Evolutionary conservation across 306 rosid genomes (phyloP).

Genomic region (Potentilla sterilis): DNA sequence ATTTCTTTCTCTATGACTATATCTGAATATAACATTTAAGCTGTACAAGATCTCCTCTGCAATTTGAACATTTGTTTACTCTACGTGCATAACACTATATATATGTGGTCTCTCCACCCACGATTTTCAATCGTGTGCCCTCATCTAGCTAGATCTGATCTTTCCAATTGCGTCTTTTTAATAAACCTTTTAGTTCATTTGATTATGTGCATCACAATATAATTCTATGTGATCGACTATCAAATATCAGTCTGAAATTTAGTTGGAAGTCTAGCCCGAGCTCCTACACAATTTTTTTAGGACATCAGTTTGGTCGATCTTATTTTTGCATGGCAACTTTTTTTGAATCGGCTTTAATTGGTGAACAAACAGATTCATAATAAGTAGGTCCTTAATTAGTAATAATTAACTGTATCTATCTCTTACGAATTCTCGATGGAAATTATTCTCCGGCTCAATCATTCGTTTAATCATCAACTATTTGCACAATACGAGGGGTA

Average conservation of each 20-base stretch:
- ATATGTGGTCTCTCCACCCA: background rate
- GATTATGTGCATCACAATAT: background rate
- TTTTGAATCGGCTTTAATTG: background rate
- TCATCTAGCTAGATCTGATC: background rate
- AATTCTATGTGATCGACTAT: background rate
- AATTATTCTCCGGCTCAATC: too few species aligned
- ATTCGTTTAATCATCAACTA: too few species aligned
- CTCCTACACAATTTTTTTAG: background rate
- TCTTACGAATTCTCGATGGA: background rate
- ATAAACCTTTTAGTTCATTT: background rate
- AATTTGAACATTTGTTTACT: background rate
- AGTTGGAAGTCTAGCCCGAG: background rate
- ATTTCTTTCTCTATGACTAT: too few species aligned
- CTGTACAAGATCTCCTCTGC: background rate
- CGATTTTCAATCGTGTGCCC: background rate
- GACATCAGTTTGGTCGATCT: background rate
- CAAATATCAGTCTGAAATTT: too few species aligned
- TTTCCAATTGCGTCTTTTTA: background rate
- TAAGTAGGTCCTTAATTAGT: background rate
- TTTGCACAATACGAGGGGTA: too few species aligned
- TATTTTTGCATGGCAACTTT: background rate
- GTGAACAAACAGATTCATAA: background rate
- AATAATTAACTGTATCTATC: background rate
- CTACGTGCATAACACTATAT: background rate
- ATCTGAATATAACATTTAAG: too few species aligned